A percentile compares a stretch with the other conserved stretches of the same genome.
Conservation (phyloP, 169 alveolate species). For the Eimeria maxima region DNA sequence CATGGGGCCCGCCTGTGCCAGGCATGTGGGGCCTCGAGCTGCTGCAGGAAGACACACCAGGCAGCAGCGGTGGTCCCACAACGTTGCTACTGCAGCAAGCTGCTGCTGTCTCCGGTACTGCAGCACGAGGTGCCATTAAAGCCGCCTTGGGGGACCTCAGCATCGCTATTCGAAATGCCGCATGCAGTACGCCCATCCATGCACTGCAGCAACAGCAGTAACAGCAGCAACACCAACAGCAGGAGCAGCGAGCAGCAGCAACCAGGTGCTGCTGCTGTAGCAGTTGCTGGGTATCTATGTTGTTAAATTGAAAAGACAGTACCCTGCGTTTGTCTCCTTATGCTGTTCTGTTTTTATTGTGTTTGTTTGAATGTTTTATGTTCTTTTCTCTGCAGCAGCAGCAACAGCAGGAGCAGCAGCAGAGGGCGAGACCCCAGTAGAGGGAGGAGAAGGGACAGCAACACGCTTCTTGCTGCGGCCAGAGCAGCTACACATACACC, state of each 20-base stretch:
- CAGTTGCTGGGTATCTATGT: no score
- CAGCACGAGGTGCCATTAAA: constrained; percentile 3
- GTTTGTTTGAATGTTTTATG: neutral
- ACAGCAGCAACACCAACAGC: neutral
- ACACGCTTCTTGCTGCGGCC: constrained; percentile 15
- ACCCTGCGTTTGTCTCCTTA: neutral
- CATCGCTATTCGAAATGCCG: constrained; percentile 46
- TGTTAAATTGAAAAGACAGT: no score
- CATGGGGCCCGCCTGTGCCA: neutral
- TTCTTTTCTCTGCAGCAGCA: neutral
- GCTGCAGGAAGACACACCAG: neutral
- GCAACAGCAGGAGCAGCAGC: constrained; percentile 48
- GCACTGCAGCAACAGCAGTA: neutral
- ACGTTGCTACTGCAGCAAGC: neutral
- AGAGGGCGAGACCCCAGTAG: constrained; percentile 22
- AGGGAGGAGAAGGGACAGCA: constrained; percentile 24
- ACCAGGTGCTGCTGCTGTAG: neutral
- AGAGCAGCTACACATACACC: constrained; percentile 23
- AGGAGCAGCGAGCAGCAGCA: neutral
- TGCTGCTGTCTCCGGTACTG: neutral
- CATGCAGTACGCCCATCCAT: constrained; percentile 28
- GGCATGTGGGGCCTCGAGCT: neutral
- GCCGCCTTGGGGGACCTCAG: neutral
- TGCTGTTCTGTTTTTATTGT: neutral
- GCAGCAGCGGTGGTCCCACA: neutral